Conservation (phyloP, 805 yeast species). For the Ogataea pignaliae region DNA sequence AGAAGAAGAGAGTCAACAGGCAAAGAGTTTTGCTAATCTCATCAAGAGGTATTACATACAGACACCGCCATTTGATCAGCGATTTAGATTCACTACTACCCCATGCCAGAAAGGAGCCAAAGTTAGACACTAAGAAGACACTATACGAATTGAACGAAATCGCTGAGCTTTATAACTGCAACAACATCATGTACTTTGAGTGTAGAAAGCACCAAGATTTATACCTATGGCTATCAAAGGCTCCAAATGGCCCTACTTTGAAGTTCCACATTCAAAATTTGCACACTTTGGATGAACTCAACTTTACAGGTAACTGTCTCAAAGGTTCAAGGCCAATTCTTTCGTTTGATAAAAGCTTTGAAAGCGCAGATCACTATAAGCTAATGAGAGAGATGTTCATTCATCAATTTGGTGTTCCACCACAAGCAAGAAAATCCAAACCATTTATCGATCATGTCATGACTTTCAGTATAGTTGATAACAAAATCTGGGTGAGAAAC, state of each 20-base stretch:
- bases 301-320: constrained; percentile 93
- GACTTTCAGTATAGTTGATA: constrained; percentile 89
- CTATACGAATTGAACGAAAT: constrained; percentile 87
- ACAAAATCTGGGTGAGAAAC: constrained; percentile 92
- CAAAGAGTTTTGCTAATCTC: constrained; percentile 87
- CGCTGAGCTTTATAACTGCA: constrained; percentile 96
- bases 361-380: constrained; percentile 56
- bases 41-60: constrained; percentile 89
- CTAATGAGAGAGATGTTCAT: constrained; percentile 79
- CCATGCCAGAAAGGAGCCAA: constrained; percentile 94
- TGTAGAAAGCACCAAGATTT: constrained; percentile 94
- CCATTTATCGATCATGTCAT: constrained; percentile 95
- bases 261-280: constrained; percentile 92
- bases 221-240: constrained; percentile 90
- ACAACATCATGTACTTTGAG: constrained; percentile 89
- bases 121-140: constrained; percentile 88
- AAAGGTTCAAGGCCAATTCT: constrained; percentile 93
- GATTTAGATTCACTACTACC: constrained; percentile 81
- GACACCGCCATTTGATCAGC: constrained; percentile 90
- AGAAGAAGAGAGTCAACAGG: constrained; percentile 65
- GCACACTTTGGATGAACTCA: constrained; percentile 93
- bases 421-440: constrained; percentile 83
- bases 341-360: constrained; percentile 82
- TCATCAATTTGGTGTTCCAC: constrained; percentile 93
- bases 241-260: constrained; percentile 96